A percentile compares a stretch with the other conserved stretches of the same genome.
Conservation (phyloP, 83 land plant species). For the Diphasiastrum complanatum region DNA sequence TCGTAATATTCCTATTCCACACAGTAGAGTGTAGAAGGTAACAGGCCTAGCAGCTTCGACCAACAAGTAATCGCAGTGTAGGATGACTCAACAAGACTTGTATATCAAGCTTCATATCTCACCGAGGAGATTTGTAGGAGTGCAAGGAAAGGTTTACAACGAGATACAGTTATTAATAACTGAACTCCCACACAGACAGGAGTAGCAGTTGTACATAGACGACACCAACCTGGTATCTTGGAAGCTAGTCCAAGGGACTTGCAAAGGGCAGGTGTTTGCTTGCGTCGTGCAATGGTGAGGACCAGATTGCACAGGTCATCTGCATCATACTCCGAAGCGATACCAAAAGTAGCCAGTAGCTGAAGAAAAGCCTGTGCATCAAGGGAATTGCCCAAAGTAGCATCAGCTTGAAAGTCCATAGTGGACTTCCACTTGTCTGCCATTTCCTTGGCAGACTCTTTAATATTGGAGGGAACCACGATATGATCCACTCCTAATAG, state of each 20-base stretch:
- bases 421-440: conserved; percentile 83
- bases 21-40: too few relatives aligned
- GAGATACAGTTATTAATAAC: too few relatives aligned
- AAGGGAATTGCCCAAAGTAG: conserved; percentile 66
- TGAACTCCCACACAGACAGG: too few relatives aligned
- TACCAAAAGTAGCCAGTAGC: conserved; percentile 3
- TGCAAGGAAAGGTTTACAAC: too few relatives aligned
- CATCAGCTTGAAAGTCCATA: conserved; percentile 55
- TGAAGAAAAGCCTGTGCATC: neutral
- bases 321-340: neutral
- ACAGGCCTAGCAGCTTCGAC: too few relatives aligned
- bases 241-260: conserved; percentile 70
- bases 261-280: conserved; percentile 76
- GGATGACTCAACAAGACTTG: too few relatives aligned
- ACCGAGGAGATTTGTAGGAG: too few relatives aligned
- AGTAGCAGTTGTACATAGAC: too few relatives aligned
- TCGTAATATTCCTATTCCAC: too few relatives aligned
- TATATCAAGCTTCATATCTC: too few relatives aligned
- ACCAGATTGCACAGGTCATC: neutral
- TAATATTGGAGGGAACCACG: conserved; percentile 48
- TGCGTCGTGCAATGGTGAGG: conserved; percentile 70
- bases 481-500: conserved; percentile 38
- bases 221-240: conserved; percentile 89
- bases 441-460: conserved; percentile 57
- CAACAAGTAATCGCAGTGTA: too few relatives aligned